Evolutionary conservation across 306 rosid species (phyloP).

Genomic region (Lathyrus oleraceus): DNA sequence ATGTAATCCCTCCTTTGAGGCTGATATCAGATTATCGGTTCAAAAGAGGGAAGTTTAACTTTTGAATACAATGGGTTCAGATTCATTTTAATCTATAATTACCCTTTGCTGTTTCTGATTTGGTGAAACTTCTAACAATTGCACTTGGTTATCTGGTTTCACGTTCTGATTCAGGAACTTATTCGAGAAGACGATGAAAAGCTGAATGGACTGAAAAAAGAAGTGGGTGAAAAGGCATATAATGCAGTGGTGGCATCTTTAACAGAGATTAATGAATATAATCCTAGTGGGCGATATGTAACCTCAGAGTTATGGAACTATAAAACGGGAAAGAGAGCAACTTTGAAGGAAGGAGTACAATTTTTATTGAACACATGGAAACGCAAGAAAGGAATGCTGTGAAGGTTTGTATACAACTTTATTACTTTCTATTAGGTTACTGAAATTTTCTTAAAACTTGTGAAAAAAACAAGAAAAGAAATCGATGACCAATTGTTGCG

Average conservation of each 20-base stretch:
- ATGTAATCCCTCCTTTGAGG: conserved; percentile 10
- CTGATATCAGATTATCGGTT: background rate
- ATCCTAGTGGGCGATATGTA: conserved; percentile 62
- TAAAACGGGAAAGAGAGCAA: conserved; percentile 48
- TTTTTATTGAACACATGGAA: conserved; percentile 44
- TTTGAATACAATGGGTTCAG: background rate
- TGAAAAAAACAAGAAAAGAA: background rate
- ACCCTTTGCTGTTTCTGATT: conserved; percentile 22
- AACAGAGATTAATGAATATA: conserved; percentile 53
- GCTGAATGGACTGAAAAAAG: conserved; percentile 45
- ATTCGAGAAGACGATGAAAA: conserved; percentile 54
- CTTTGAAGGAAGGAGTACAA: conserved; percentile 48
- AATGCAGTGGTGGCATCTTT: conserved; percentile 52
- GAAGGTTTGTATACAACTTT: conserved; percentile 42
- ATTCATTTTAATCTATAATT: conserved; percentile 4
- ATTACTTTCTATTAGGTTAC: conserved; percentile 14
- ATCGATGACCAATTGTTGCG: background rate
- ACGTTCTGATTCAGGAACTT: conserved; percentile 52
- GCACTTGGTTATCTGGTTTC: conserved; percentile 19
- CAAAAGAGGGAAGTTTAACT: conserved; percentile 15
- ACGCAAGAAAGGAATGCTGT: conserved; percentile 41
- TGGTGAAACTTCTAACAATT: conserved; percentile 5
- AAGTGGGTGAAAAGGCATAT: conserved; percentile 48
- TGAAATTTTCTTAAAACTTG: conserved; percentile 3
- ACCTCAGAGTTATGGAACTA: conserved; percentile 61